Base-by-base conservation (phyloP, 225 moss, liverwort and hornwort species). In the Bryoerythrophyllum caledonicum region DNA sequence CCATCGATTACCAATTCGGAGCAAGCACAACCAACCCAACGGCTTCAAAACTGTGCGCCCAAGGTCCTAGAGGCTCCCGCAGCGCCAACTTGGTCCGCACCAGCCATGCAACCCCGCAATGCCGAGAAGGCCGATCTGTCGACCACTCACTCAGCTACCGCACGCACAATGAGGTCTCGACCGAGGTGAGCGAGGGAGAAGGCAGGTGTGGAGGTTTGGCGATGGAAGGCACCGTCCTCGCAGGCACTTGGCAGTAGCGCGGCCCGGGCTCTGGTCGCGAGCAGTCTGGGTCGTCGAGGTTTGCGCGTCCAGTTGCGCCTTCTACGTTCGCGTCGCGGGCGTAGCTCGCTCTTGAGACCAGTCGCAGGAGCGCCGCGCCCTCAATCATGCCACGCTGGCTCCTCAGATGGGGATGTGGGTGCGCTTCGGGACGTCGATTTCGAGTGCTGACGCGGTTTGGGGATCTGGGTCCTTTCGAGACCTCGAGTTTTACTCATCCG, bases 1-100 rank as follows among this genome's bases (percentile, higher is more conserved):
- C 84, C 81, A 84, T 84, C 12, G 63, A 0, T 56, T 61, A 26
- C 32, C 78, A 70, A 84, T 71, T 59, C 65, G 53, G 3, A 27
- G 64, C 30, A 10, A 7, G 30, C 8, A 21, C 28, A 63, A 55
- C 40, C 41, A 38, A 27, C 74, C 20, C 52, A 55, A 54, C 16
- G 2, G 20, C 66, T 66, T 27, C 27, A 60, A 10, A 24, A 27
- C 6, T 19, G 14, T 3, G 14, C 8, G 6, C 19, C 41, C 14
- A 27, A 24, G 27, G 25, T 58, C 27, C 58, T 24, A 13, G 27
- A 41, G 8, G 48, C 48, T 49, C 48, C 17, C 48, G 15, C 48
- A 11, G 13, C 27, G 13, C 13, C 30, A 66, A 77, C 70, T 44
- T 61, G 73, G 74, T 76, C 43, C 56, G 27, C 46, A 32, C 34